A percentile compares a stretch with the other conserved stretches of the same genome.
Evolutionary conservation across 768 basidiomycete species (phyloP).

Genomic region (Lentinula edodes): DNA sequence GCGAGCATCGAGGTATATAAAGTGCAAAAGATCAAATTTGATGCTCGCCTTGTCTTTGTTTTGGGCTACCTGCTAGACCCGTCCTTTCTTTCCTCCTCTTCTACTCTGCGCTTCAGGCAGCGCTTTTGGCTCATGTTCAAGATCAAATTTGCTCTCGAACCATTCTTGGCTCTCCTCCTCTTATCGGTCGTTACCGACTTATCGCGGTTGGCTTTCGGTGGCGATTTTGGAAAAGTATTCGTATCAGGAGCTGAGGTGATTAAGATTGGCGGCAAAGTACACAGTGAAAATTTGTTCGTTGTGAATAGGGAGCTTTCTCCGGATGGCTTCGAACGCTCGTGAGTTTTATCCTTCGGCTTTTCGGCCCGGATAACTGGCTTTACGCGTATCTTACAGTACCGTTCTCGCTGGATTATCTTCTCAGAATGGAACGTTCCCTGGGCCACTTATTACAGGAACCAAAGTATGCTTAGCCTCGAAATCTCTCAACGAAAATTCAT

Average conservation of each 20-base stretch:
- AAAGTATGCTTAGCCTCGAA: neutral
- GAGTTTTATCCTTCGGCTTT: neutral
- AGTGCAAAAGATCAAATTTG: neutral
- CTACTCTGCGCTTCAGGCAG: neutral
- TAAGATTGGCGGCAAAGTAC: neutral
- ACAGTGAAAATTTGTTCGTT: conserved; percentile 14
- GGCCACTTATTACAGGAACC: conserved; percentile 9
- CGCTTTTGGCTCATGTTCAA: neutral
- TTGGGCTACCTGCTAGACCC: neutral
- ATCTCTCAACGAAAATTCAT: neutral
- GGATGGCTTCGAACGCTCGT: conserved; percentile 19
- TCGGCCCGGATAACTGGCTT: neutral
- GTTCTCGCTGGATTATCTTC: neutral
- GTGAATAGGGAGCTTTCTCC: conserved; percentile 15
- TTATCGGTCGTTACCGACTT: neutral
- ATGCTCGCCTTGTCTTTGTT: neutral
- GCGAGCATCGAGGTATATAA: neutral
- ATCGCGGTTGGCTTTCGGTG: neutral
- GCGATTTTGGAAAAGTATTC: neutral
- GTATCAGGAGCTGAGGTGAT: neutral
- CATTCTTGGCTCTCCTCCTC: neutral
- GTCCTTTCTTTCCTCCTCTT: neutral
- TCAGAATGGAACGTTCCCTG: conserved; percentile 5
- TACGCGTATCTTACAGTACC: no score
- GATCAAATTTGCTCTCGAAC: neutral